Conservation (phyloP, 108 stramenopile genomes). For the Fragilaria radians region DNA sequence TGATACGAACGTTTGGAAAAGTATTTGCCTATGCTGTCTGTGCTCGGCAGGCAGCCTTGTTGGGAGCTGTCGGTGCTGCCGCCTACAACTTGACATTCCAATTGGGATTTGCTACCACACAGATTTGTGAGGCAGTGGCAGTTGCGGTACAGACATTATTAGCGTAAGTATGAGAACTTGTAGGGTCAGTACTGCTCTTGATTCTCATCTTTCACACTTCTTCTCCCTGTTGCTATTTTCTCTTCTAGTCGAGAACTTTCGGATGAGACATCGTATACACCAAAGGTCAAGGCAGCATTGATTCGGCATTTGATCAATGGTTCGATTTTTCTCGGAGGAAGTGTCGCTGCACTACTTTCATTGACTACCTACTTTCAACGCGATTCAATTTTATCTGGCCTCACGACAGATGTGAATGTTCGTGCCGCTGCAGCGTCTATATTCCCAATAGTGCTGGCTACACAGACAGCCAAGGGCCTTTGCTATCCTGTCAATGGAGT, state of each 20-base stretch:
- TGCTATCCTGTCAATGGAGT: constrained; percentile 92
- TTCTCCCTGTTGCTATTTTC: not conserved
- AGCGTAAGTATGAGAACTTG: constrained; percentile 31
- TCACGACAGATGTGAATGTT: constrained; percentile 76
- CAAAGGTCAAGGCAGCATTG: constrained; percentile 22
- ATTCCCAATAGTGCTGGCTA: constrained; percentile 77
- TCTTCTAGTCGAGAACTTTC: constrained; percentile 53
- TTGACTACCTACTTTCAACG: constrained; percentile 66
- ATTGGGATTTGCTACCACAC: constrained; percentile 90
- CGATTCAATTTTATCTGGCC: constrained; percentile 56
- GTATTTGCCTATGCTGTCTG: constrained; percentile 84
- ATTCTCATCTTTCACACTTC: too few relatives aligned
- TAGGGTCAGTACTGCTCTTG: too few relatives aligned
- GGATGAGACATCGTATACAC: constrained; percentile 30
- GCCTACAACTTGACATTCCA: constrained; percentile 91
- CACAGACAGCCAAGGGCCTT: constrained; percentile 79
- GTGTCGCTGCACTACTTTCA: constrained; percentile 53
- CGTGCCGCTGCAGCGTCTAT: constrained; percentile 58
- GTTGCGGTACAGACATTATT: constrained; percentile 79
- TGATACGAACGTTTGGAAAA: constrained; percentile 81
- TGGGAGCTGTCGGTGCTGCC: constrained; percentile 81
- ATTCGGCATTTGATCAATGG: constrained; percentile 75
- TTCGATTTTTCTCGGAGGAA: constrained; percentile 63
- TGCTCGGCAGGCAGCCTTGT: constrained; percentile 71
- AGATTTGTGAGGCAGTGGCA: constrained; percentile 85